Evolutionary conservation across 2,329 filamentous ascomycete genomes (phyloP), one percentile per base, ranked within the genome.

Genomic region (Malbranchea cinnamomea): DNA sequence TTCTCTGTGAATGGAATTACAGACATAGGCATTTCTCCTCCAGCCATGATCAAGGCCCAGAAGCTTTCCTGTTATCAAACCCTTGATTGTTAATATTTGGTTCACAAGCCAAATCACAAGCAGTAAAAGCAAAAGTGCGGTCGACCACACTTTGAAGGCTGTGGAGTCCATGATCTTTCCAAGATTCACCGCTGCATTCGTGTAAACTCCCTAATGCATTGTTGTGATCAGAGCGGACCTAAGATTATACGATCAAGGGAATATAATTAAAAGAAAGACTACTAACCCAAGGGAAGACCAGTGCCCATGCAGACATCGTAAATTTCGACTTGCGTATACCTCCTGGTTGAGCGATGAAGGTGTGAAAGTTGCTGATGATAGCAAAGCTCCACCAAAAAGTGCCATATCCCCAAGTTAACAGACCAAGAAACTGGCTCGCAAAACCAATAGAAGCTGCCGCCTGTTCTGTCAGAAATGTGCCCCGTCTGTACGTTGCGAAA

Each of bases 301-400:
- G 20, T 4, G 50, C 44, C 55, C 54, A 59, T 3, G 43, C 41
- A 4, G 45, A 35, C 27, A 57, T 28, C 1, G 34, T 47, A 31
- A 54, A 58, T 1, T 27, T 35, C 5, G 47, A 41, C 7, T 33
- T 28, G 24, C 40, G 31, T 33, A 32, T 36, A 8, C 41, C 41
- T 1, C 38, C 36, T 9, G 37, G 37, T 39, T 45, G 44, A 25
- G 28, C 32, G 2, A 42, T 22, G 4, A 47, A 22, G 5, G 44
- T 45, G 40, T 52, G 44, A 9, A 37, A 19, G 17, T 55, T 53
- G 29, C 52, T 50, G 21, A 52, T 34, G 5, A 56, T 39, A 2
- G 54, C 53, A 34, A 61, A 54, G n/a, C 42, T 35, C 50, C 54
- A 56, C 57, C 56, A 62, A 22, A 61, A 57, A 3, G 52, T 49